Conservation (phyloP, 495 filamentous ascomycete genomes). For the Aspergillus panamensis region DNA sequence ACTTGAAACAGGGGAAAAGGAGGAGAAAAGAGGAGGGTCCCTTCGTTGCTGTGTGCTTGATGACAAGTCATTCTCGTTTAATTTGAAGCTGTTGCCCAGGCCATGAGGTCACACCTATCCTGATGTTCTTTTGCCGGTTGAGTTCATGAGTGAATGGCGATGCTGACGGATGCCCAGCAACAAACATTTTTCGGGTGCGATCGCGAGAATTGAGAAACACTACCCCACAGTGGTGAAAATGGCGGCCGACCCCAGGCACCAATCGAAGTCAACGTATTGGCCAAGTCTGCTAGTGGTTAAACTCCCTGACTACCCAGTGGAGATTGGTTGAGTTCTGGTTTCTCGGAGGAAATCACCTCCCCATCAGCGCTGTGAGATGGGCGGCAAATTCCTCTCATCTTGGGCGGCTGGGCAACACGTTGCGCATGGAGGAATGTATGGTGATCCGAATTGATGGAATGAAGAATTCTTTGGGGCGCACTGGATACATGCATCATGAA, state of each 20-base stretch:
- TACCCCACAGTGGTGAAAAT: slow-evolving; percentile 10
- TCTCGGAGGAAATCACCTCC: too few species aligned
- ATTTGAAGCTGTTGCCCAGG: neutral
- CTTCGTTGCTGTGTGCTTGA: neutral
- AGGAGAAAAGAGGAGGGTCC: neutral
- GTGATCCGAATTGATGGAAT: neutral
- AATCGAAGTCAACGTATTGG: slow-evolving; percentile 1
- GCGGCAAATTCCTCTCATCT: neutral
- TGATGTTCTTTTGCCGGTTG: neutral
- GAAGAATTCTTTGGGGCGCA: neutral
- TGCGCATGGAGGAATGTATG: neutral
- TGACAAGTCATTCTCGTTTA: neutral
- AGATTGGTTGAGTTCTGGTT: too few species aligned
- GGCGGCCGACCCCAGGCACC: slow-evolving; percentile 17
- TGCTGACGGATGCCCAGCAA: slow-evolving; percentile 2
- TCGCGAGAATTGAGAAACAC: too few species aligned
- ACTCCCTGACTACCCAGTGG: too few species aligned
- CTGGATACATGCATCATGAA: neutral
- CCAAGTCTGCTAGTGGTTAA: too few species aligned
- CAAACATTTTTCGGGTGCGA: slow-evolving; percentile 7
- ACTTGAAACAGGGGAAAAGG: slow-evolving; percentile 21
- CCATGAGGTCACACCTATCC: neutral
- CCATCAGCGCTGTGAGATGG: too few species aligned
- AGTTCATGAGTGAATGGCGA: neutral
- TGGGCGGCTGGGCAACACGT: neutral